Evolutionary conservation across 495 filamentous ascomycete species (phyloP).

Genomic region (Aspergillus bertholletiae): DNA sequence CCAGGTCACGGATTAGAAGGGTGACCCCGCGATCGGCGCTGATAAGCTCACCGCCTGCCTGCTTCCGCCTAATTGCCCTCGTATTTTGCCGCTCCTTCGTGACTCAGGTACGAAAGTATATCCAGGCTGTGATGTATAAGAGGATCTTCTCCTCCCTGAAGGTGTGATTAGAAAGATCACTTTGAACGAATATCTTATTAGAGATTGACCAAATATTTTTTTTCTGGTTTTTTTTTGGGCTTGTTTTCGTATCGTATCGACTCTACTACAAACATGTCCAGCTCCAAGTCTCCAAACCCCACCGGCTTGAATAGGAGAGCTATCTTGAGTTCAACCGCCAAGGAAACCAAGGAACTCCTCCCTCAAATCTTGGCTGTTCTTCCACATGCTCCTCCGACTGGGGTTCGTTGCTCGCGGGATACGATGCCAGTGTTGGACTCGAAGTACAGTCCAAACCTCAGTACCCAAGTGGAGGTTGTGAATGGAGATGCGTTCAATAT

Average conservation of each 20-base stretch:
- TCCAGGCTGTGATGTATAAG: no score
- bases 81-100: slow-evolving; percentile 4
- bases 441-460: slow-evolving; percentile 19
- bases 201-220: not conserved
- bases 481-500: slow-evolving; percentile 50
- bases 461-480: slow-evolving; percentile 33
- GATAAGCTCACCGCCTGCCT: slow-evolving; percentile 35
- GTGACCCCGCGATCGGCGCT: slow-evolving; percentile 20
- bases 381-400: slow-evolving; percentile 22
- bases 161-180: no score
- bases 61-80: not conserved
- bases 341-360: slow-evolving; percentile 12
- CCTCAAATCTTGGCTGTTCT: slow-evolving; percentile 17
- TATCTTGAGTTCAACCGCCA: slow-evolving; percentile 7
- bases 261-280: not conserved
- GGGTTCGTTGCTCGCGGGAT: slow-evolving; percentile 13
- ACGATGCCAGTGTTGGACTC: slow-evolving; percentile 14
- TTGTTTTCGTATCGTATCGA: no score
- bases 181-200: no score
- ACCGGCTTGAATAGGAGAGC: slow-evolving; percentile 1
- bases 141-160: no score
- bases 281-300: not conserved
- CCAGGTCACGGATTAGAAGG: slow-evolving; percentile 8
- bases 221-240: no score
- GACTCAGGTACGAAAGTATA: no score